Conservation (phyloP, 2,329 filamentous ascomycete genomes). For the Aspergillus bombycis region DNA sequence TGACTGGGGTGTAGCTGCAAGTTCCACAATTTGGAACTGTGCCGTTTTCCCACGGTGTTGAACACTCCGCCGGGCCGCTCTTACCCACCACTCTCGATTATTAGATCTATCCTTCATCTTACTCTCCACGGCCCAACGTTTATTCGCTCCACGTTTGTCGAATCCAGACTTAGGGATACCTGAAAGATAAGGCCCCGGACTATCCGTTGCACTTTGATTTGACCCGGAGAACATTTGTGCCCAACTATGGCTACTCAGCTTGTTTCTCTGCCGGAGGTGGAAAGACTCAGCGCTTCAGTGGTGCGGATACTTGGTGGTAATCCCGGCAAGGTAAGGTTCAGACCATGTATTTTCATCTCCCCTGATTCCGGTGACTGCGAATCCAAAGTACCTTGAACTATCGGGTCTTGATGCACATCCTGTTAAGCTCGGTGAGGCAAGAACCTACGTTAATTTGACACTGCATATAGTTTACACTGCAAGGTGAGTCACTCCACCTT, state of each 20-base stretch:
- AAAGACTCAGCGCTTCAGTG: constrained; percentile 75
- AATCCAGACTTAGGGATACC: neutral
- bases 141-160: neutral
- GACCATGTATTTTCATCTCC: neutral
- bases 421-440: neutral
- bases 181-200: neutral
- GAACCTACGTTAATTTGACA: neutral
- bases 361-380: neutral
- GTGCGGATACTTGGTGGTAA: constrained; percentile 89
- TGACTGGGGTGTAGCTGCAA: neutral
- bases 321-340: constrained; percentile 69
- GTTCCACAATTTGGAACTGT: neutral
- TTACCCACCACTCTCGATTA: too few species aligned
- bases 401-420: neutral
- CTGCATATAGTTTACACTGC: constrained; percentile 57
- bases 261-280: constrained; percentile 69
- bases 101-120: neutral
- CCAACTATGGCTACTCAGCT: constrained; percentile 63
- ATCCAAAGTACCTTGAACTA: neutral
- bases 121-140: neutral
- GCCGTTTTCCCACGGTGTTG: neutral
- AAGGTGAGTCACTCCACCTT: constrained; percentile 47
- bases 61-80: neutral
- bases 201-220: neutral
- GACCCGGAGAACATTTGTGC: neutral